Percentiles rank a stretch among this genome's conserved stretches.
Conservation (phyloP, 805 yeast species). For the Candida lessepsii region DNA sequence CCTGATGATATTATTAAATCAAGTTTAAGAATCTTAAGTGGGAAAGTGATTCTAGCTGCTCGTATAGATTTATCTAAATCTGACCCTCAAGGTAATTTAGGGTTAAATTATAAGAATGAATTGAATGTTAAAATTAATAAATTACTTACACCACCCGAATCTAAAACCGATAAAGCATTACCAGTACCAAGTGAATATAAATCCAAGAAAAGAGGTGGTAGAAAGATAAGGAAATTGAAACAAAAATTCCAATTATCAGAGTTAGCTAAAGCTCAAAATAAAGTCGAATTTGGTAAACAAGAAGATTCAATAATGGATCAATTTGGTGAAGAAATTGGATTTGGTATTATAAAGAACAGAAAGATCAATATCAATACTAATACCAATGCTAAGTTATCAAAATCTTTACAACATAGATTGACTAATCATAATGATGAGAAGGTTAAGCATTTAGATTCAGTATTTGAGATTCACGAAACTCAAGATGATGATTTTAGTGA, state of each 20-base stretch:
- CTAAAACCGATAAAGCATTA: constrained; percentile 56
- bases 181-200: constrained; percentile 73
- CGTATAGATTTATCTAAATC: constrained; percentile 63
- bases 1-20: constrained; percentile 61
- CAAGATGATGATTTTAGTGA: constrained; percentile 6
- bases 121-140: constrained; percentile 65
- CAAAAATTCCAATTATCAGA: constrained; percentile 81
- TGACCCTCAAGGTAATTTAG: constrained; percentile 49
- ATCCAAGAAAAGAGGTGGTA: constrained; percentile 85
- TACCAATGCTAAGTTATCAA: constrained; percentile 59
- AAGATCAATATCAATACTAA: constrained; percentile 33
- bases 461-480: constrained; percentile 4
- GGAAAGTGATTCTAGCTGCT: constrained; percentile 78
- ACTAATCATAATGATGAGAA: constrained; percentile 15
- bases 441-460: constrained; percentile 14
- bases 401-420: constrained; percentile 55
- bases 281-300: constrained; percentile 75
- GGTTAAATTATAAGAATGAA: constrained; percentile 59
- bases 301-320: constrained; percentile 63
- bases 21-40: constrained; percentile 76
- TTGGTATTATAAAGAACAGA: constrained; percentile 59
- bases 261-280: constrained; percentile 76
- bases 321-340: constrained; percentile 78
- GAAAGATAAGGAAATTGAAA: constrained; percentile 73
- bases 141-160: constrained; percentile 74